These are phyloP conservation scores for Dipteronia sinensis DNA, from an alignment of 345 rosid species.

Conservation along the genomic window DNA sequence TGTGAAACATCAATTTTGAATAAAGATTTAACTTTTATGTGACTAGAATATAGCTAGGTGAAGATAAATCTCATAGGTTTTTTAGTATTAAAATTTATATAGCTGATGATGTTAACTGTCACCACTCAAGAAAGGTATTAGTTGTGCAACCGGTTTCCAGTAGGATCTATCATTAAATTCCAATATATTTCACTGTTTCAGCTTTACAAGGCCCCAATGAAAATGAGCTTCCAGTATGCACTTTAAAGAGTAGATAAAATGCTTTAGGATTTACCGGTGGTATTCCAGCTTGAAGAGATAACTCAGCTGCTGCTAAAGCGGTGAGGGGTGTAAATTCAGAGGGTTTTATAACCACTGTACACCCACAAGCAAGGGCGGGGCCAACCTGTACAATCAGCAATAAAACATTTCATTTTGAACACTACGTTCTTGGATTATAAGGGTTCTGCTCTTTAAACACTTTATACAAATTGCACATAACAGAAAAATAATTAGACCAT, in stretches of 20 bases:
- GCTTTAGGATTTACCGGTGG: slow-evolving; percentile 68
- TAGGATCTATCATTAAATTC: slow-evolving; percentile 2
- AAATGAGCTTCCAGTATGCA: slow-evolving; percentile 2
- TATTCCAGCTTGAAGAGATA: slow-evolving; percentile 97
- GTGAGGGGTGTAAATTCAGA: slow-evolving; percentile 95
- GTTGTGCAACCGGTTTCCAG: neutral
- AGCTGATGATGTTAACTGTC: neutral
- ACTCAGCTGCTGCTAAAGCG: slow-evolving; percentile 93
- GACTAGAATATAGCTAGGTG: neutral
- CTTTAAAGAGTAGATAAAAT: neutral
- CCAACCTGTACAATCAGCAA: slow-evolving; percentile 64
- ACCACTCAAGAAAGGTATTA: slow-evolving; percentile 11
- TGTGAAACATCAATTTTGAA: neutral
- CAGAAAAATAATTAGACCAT: neutral
- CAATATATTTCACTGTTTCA: neutral
- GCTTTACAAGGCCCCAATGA: neutral
- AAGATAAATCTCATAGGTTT: neutral
- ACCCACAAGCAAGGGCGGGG: slow-evolving; percentile 98
- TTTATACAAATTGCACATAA: slow-evolving; percentile 14
- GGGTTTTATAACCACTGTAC: slow-evolving; percentile 95
- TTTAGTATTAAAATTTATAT: neutral
- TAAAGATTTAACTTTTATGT: neutral
- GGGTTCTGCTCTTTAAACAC: slow-evolving; percentile 3
- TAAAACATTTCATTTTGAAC: slow-evolving; percentile 25
- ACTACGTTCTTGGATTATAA: slow-evolving; percentile 4